These are phyloP conservation scores for Aspergillus brasiliensis DNA, from an alignment of 2,329 filamentous ascomycete species.

Conservation along the genomic window DNA sequence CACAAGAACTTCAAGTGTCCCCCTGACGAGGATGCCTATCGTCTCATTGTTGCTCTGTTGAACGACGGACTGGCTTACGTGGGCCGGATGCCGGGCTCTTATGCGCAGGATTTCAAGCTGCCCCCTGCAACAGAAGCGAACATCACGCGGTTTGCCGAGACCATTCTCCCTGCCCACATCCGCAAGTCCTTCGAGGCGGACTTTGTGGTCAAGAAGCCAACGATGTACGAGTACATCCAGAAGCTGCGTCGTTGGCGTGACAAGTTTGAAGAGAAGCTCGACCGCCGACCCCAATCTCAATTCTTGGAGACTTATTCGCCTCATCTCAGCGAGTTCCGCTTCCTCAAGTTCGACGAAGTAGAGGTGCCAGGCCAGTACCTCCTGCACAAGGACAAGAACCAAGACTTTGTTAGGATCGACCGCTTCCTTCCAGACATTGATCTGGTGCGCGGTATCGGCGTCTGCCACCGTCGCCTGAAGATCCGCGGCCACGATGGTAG, in stretches of 20 bases:
- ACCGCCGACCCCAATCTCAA: slow-evolving; percentile 72
- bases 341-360: slow-evolving; percentile 97
- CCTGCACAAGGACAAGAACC: slow-evolving; percentile 97
- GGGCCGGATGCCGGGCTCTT: slow-evolving; percentile 80
- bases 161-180: slow-evolving; percentile 90
- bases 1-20: slow-evolving; percentile 99
- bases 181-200: slow-evolving; percentile 96
- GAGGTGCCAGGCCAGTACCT: slow-evolving; percentile 97
- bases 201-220: slow-evolving; percentile 92
- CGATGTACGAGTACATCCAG: slow-evolving; percentile 98
- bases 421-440: slow-evolving; percentile 95
- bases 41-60: slow-evolving; percentile 92
- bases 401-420: slow-evolving; percentile 96
- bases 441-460: slow-evolving; percentile 83
- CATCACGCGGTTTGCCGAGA: slow-evolving; percentile 94
- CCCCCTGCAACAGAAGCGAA: slow-evolving; percentile 90
- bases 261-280: slow-evolving; percentile 96
- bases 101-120: slow-evolving; percentile 88
- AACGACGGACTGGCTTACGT: slow-evolving; percentile 96
- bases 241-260: slow-evolving; percentile 95
- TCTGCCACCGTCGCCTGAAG: slow-evolving; percentile 88
- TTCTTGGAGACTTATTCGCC: slow-evolving; percentile 85
- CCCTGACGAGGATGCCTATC: slow-evolving; percentile 95
- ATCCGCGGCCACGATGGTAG: slow-evolving; percentile 98
- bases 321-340: slow-evolving; percentile 93